Evolutionary conservation across 768 basidiomycete genomes (phyloP), one percentile per base, ranked within the genome.

Genomic region (Macrolepiota albuminosa): DNA sequence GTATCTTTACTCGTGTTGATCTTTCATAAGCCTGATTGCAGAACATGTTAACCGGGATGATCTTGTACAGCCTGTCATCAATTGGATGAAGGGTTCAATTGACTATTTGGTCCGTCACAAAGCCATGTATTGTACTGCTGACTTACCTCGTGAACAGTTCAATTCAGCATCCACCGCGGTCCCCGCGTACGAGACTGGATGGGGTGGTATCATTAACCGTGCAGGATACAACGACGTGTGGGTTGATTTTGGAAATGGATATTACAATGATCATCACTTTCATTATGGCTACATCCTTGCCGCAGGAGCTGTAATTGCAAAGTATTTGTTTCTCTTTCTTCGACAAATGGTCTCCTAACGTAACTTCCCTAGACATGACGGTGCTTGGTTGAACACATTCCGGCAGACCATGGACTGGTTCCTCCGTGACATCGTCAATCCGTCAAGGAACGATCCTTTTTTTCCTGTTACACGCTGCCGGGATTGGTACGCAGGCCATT

Each of bases 401-500:
- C 40, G 67, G 54, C n/a, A 60, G 2, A 64, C 66, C 3, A 66
- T 74, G 60, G 70, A 65, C 7, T 66, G 63, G 55, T 72, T 70
- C 61, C 66, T 71, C 29, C 71, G 72, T 18, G 71, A 74, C 56
- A 74, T 74, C 36, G 68, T 68, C 52, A 73, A 75, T 54, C 73
- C 73, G 1, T 72, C 71, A 7, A 66, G 66, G 13, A 63, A 60
- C 18, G 72, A 75, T 52, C 69, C 69, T 5, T 70, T 63, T 57
- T 74, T 74, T 58, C 66, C 73, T 5, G 66, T 73, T 24, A 66
- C 70, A 13, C 70, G 72, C 21, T 68, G 66, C 55, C 68, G 66
- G 16, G 73, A 75, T 40, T 75, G 73, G 73, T 75, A 73, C 56
- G 71, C 72, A 16, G 73, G 73, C 1, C 73, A 75, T 62, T 75